These are phyloP conservation scores for sunflower (Helianthus annuus) DNA, from an alignment of 129 eudicot species.

Conservation along the genomic window HanXRQr2.0-SUNRISE NC_035433.2:113879341-113879840, in stretches of 20 bases:
- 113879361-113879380: too few relatives aligned
- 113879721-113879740: slow-evolving; percentile 95
- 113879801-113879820: slow-evolving; percentile 75
- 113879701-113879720: slow-evolving; percentile 24
- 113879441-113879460: too few relatives aligned
- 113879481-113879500: too few relatives aligned
- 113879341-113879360: too few relatives aligned
- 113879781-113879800: slow-evolving; percentile 82
- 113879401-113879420: too few relatives aligned
- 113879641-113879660: neutral
- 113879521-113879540: too few relatives aligned
- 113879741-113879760: slow-evolving; percentile 88
- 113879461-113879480: too few relatives aligned
- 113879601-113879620: slow-evolving; percentile 98
- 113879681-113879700: neutral
- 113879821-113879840: neutral
- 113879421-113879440: too few relatives aligned
- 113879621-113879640: slow-evolving; percentile 57
- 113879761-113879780: slow-evolving; percentile 86
- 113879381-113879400: too few relatives aligned
- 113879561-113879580: too few relatives aligned
- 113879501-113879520: too few relatives aligned
- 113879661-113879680: slow-evolving; percentile 4
- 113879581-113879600: slow-evolving; percentile 72
- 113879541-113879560: too few relatives aligned